Conservation (phyloP, 83 land plant genomes). For the Isoetes engelmannii region DNA sequence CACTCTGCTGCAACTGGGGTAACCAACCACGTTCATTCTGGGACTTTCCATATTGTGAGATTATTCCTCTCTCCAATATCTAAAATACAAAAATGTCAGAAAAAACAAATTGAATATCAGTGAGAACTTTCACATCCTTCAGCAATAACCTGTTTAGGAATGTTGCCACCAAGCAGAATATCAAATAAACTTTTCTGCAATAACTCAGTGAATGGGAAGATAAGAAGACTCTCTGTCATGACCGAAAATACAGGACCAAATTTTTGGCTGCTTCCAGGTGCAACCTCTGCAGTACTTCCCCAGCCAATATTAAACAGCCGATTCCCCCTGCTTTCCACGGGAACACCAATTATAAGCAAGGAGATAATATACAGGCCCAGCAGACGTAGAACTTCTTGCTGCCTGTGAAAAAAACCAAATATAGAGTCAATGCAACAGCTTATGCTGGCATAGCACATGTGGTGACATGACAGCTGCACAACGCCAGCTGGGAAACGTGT, state of each 20-base stretch:
- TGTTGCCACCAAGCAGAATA: slow-evolving; percentile 93
- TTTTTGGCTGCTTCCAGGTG: slow-evolving; percentile 37
- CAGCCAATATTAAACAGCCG: slow-evolving; percentile 47
- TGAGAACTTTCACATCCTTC: too few relatives aligned
- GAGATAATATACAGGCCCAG: slow-evolving; percentile 75
- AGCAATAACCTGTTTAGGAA: slow-evolving; percentile 75
- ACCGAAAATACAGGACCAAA: slow-evolving; percentile 34
- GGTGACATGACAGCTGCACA: too few relatives aligned
- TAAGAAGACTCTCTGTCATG: slow-evolving; percentile 50
- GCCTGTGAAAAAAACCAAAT: slow-evolving; percentile 32
- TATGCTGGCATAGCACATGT: too few relatives aligned
- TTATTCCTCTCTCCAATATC: neutral
- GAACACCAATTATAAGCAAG: slow-evolving; percentile 57
- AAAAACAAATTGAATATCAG: neutral
- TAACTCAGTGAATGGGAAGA: slow-evolving; percentile 65
- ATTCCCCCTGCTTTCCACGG: slow-evolving; percentile 64
- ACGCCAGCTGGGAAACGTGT: too few relatives aligned
- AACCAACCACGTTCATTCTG: neutral
- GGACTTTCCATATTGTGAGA: neutral
- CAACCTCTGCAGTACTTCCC: slow-evolving; percentile 38
- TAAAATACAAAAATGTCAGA: neutral
- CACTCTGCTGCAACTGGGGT: neutral
- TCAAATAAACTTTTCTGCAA: slow-evolving; percentile 77
- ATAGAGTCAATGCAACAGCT: too few relatives aligned
- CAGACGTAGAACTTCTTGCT: slow-evolving; percentile 68